These are phyloP conservation scores for Adansonia madagascariensis DNA, from an alignment of 441 rosid genomes.

Conservation along the genomic window DNA sequence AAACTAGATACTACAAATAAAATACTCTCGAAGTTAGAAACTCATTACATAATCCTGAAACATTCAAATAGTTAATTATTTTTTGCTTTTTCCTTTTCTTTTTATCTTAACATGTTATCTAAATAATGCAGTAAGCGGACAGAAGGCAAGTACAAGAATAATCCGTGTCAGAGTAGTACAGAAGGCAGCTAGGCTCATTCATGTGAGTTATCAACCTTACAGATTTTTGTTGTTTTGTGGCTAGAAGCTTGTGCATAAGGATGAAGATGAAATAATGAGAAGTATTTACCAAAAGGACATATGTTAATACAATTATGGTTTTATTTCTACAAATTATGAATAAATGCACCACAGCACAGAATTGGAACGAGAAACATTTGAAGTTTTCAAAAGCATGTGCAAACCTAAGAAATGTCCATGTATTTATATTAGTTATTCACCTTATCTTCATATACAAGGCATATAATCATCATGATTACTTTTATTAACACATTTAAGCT, in stretches of 20 bases:
- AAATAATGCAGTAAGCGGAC: not conserved
- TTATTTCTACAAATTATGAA: not conserved
- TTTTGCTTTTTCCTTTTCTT: not conserved
- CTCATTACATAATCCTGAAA: not conserved
- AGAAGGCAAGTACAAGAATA: not conserved
- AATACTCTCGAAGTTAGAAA: not conserved
- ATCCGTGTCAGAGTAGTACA: not conserved
- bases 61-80: not conserved
- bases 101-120: conserved; percentile 1
- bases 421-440: too few relatives aligned
- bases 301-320: not conserved
- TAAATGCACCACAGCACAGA: not conserved
- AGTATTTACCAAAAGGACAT: conserved; percentile 1
- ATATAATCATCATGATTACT: not conserved
- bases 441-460: not conserved
- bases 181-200: not conserved
- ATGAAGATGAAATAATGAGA: not conserved
- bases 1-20: not conserved
- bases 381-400: conserved; percentile 5
- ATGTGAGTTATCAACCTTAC: not conserved
- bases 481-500: not conserved
- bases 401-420: not conserved
- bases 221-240: not conserved
- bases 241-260: not conserved
- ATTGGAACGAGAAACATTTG: not conserved